phyloP scores from a whole-genome alignment of 257 asterid species.

The Capsicum rhomboideum region DNA sequence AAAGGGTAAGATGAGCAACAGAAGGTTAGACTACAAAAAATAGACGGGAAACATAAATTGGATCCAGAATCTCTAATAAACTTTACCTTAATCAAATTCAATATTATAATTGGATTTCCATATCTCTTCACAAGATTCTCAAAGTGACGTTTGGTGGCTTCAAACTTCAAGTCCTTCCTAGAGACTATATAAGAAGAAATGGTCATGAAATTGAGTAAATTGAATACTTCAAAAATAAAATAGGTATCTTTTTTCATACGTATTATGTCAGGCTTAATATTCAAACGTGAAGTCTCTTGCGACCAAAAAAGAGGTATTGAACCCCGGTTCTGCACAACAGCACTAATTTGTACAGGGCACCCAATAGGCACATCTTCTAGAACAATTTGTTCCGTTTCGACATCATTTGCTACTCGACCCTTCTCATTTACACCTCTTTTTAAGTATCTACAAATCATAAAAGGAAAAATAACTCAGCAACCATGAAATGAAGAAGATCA shows the following conservation, averaged over 20 bases:
- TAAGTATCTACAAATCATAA: slow-evolving; percentile 43
- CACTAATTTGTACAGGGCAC: slow-evolving; percentile 49
- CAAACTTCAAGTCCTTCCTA: slow-evolving; percentile 59
- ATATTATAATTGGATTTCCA: slow-evolving; percentile 85
- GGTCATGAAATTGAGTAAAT: slow-evolving; percentile 8
- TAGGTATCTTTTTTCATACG: slow-evolving; percentile 32
- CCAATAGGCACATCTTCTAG: slow-evolving; percentile 55
- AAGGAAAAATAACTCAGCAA: slow-evolving; percentile 7
- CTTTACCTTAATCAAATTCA: slow-evolving; percentile 83
- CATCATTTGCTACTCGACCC: slow-evolving; percentile 97
- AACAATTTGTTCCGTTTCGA: slow-evolving; percentile 95
- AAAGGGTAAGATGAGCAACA: neutral
- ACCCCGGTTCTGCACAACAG: slow-evolving; percentile 89
- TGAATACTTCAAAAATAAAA: slow-evolving; percentile 2
- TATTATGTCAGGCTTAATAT: slow-evolving; percentile 79
- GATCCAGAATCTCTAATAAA: slow-evolving; percentile 1
- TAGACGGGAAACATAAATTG: slow-evolving; percentile 3
- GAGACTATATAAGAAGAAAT: slow-evolving; percentile 53
- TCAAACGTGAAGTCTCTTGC: slow-evolving; percentile 81
- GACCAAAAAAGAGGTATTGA: slow-evolving; percentile 99
- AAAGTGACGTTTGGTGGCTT: slow-evolving; percentile 90
- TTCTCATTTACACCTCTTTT: slow-evolving; percentile 91
- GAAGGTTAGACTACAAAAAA: neutral
- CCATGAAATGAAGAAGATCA: neutral
- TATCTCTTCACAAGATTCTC: slow-evolving; percentile 83